A percentile compares a stretch with the other conserved stretches of the same genome.
Evolutionary conservation across 257 asterid species (phyloP).

Genomic region (Ajuga chamaepitys): DNA sequence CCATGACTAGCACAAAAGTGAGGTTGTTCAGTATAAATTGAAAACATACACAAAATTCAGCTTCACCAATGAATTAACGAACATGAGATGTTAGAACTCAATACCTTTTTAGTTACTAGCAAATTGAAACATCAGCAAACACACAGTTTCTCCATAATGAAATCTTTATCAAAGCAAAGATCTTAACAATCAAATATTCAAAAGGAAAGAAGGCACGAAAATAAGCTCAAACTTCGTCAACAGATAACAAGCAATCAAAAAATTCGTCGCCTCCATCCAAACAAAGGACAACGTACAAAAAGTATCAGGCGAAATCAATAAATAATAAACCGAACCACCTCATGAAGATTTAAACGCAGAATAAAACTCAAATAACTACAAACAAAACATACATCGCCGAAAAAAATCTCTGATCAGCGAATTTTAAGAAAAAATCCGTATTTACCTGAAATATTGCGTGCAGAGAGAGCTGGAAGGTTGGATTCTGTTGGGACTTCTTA

Average conservation of each 20-base stretch:
- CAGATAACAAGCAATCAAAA: not conserved
- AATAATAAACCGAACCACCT: not conserved
- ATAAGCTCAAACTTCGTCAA: not conserved
- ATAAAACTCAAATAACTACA: not conserved
- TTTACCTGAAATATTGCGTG: slow-evolving; percentile 28
- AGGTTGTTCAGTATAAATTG: not conserved
- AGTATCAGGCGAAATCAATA: not conserved
- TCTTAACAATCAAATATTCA: not conserved
- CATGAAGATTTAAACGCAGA: not conserved
- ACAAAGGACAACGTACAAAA: not conserved
- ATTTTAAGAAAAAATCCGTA: not conserved
- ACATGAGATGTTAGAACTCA: not conserved
- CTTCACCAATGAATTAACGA: not conserved
- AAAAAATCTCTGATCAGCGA: not conserved
- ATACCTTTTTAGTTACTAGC: not conserved
- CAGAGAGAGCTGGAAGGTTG: slow-evolving; percentile 10
- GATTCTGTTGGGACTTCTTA: slow-evolving; percentile 9
- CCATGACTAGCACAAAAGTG: not conserved
- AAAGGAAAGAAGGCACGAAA: not conserved
- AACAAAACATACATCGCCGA: not conserved
- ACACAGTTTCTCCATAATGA: not conserved
- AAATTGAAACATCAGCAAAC: not conserved
- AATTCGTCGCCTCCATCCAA: not conserved
- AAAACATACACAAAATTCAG: not conserved
- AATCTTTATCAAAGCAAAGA: not conserved